Evolutionary conservation across 169 alveolate genomes (phyloP).

Genomic region (Plasmodium relictum): DNA sequence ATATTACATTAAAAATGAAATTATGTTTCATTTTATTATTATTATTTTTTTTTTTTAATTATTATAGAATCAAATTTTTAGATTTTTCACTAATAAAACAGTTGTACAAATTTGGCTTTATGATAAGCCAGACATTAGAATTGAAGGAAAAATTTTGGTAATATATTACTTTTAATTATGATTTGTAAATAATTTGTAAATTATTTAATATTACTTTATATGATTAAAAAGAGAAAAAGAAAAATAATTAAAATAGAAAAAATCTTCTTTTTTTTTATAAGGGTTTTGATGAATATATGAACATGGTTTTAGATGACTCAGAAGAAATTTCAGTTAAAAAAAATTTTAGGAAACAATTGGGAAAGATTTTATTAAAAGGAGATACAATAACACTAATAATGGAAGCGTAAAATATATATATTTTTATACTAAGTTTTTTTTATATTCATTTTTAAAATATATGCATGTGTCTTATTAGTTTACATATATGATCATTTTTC

Average conservation of each 20-base stretch:
- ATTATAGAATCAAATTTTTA: constrained; percentile 92
- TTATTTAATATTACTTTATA: too few relatives aligned
- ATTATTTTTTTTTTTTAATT: constrained; percentile 15
- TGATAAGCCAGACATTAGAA: constrained; percentile 92
- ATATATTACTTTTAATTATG: too few relatives aligned
- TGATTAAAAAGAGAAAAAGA: too few relatives aligned
- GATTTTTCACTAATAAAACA: constrained; percentile 93
- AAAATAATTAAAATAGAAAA: too few relatives aligned
- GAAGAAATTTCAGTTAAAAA: constrained; percentile 93
- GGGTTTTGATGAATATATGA: constrained; percentile 98
- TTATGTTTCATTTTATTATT: neutral
- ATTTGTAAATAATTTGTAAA: too few relatives aligned
- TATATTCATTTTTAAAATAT: too few relatives aligned
- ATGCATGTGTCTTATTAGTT: too few relatives aligned
- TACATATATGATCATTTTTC: too few relatives aligned
- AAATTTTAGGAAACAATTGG: constrained; percentile 89
- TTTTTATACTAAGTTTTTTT: too few relatives aligned
- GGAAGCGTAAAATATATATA: constrained; percentile 88
- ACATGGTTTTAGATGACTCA: constrained; percentile 95
- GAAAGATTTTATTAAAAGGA: constrained; percentile 95
- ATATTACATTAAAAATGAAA: constrained; percentile 3
- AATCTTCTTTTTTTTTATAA: constrained; percentile 29
- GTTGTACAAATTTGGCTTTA: constrained; percentile 96
- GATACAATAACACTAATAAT: constrained; percentile 95
- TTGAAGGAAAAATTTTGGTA: constrained; percentile 94